Conservation (phyloP, 257 asterid species). For the Capsicum baccatum region DNA sequence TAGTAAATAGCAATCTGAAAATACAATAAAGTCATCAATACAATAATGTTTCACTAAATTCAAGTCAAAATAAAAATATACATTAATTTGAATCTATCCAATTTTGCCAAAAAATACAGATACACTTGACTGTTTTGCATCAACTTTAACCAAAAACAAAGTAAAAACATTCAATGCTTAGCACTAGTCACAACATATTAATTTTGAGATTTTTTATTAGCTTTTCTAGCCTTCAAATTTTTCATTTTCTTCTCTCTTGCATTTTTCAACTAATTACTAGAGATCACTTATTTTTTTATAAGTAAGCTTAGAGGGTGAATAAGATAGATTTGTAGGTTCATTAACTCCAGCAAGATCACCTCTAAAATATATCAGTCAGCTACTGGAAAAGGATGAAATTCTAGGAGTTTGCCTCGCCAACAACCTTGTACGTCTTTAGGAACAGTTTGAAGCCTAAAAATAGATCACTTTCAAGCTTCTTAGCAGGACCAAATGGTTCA, state of each 20-base stretch:
- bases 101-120: not conserved
- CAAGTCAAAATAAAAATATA: not conserved
- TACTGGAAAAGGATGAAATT: no score
- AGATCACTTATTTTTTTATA: not conserved
- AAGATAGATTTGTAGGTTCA: not conserved
- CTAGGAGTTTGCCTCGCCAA: not conserved
- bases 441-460: not conserved
- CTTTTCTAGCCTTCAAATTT: not conserved
- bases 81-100: not conserved
- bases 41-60: not conserved
- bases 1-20: no score
- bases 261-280: not conserved
- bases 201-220: not conserved
- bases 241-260: not conserved
- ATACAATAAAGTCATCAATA: no score
- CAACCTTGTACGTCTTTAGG: not conserved
- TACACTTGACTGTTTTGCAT: not conserved
- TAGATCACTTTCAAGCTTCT: not conserved
- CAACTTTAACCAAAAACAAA: not conserved
- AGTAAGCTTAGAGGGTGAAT: not conserved
- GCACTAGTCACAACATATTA: not conserved
- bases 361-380: not conserved
- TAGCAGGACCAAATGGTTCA: not conserved
- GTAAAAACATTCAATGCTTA: not conserved
- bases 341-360: not conserved